phyloP scores from a whole-genome alignment of 1,284 basidiomycete genomes.

The Schizophyllum amplum region DNA sequence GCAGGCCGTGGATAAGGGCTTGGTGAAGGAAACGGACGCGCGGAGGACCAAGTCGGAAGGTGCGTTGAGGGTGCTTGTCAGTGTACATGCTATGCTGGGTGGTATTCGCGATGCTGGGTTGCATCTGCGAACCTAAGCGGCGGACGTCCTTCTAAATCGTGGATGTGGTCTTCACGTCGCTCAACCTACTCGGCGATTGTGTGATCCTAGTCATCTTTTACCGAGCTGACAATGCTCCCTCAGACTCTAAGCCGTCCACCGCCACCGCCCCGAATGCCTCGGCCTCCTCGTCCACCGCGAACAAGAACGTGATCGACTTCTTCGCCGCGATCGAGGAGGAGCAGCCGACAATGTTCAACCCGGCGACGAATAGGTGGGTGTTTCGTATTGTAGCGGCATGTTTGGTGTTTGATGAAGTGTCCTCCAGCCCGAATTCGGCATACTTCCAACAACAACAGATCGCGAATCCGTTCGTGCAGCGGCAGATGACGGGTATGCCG shows the following conservation, averaged over 20 bases:
- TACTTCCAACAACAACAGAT: constrained; percentile 57
- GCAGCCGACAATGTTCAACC: constrained; percentile 68
- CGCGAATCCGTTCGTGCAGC: constrained; percentile 76
- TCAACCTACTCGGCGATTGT: no score
- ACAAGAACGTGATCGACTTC: constrained; percentile 68
- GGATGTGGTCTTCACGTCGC: no score
- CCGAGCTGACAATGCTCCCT: no score
- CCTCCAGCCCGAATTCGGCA: constrained; percentile 38
- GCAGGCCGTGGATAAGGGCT: constrained; percentile 52
- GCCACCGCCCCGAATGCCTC: constrained; percentile 7
- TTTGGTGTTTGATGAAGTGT: constrained; percentile 9
- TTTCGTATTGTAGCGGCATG: constrained; percentile 9
- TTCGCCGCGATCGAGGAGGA: constrained; percentile 87
- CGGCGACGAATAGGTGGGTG: constrained; percentile 45
- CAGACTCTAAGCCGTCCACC: neutral
- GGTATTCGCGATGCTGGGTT: no score
- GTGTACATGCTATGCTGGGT: no score
- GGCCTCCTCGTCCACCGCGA: constrained; percentile 1
- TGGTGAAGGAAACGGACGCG: constrained; percentile 12
- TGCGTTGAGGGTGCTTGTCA: no score
- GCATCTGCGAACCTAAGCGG: no score
- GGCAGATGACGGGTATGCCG: constrained; percentile 37
- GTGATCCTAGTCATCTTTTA: no score
- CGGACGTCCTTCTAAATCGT: no score
- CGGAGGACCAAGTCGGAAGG: constrained; percentile 6